phyloP scores from a whole-genome alignment of 768 basidiomycete species.

The Pleurotus tuber-regium region DNA sequence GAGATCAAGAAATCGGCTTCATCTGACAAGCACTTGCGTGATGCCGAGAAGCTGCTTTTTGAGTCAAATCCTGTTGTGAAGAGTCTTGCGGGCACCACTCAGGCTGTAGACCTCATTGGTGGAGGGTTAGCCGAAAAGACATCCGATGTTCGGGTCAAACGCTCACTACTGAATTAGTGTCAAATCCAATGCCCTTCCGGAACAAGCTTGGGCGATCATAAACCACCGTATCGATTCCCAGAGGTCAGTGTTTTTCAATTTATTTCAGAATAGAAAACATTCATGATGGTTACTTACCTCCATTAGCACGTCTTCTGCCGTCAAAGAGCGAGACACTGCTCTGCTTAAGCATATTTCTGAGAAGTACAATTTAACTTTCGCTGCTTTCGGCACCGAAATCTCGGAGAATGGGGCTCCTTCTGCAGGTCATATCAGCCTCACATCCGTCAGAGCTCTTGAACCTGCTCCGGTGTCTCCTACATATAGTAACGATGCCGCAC shows the following conservation, averaged over 20 bases:
- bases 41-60: slow-evolving; percentile 45
- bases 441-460: slow-evolving; percentile 52
- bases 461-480: slow-evolving; percentile 64
- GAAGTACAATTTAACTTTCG: slow-evolving; percentile 56
- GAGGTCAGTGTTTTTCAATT: slow-evolving; percentile 32
- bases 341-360: slow-evolving; percentile 46
- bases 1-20: slow-evolving; percentile 43
- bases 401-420: slow-evolving; percentile 30
- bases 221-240: slow-evolving; percentile 69
- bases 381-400: slow-evolving; percentile 48
- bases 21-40: slow-evolving; percentile 49
- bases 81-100: slow-evolving; percentile 64
- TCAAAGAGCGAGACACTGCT: slow-evolving; percentile 39
- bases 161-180: slow-evolving; percentile 29
- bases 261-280: not conserved
- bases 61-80: slow-evolving; percentile 35
- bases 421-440: slow-evolving; percentile 47
- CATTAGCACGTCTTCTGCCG: slow-evolving; percentile 40
- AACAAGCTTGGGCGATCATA: slow-evolving; percentile 63
- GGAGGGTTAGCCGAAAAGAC: slow-evolving; percentile 39
- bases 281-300: slow-evolving; percentile 19
- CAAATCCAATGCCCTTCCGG: slow-evolving; percentile 80
- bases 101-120: slow-evolving; percentile 69
- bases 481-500: slow-evolving; percentile 34
- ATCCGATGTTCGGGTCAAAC: too few species aligned